Base-by-base conservation (phyloP, 2,329 filamentous ascomycete species). In the Pseudonectria buxi region DNA sequence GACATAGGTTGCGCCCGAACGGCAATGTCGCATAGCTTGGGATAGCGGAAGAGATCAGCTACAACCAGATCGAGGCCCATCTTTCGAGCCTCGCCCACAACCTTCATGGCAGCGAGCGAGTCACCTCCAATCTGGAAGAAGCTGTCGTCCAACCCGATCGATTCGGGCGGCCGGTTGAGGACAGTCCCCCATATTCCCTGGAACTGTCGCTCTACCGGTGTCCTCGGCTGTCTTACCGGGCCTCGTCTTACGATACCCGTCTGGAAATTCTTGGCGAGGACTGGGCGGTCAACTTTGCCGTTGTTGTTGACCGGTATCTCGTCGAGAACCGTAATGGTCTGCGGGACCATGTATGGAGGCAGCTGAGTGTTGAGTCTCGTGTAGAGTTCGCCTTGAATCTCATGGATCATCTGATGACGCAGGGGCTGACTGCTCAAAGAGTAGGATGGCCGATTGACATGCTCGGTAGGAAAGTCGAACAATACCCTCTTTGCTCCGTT, bases 401-500 rank as follows among this genome's bases (percentile, higher is more conserved):
- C 18, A 6, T 27, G 24, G 13, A 10, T 30, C 11, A 35, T 35
- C 14, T 35, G 33, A 11, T 35, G 28, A 15, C 29, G 37, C 22
- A 34, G 14, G 6, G 38, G 38, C 6, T 37, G 15, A 14, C 29
- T 37, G 14, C 15, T 26, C 2, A 40, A 11, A 5, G 25, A 14
- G 7, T 26, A 10, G 4, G 24, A 14, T 10, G 28, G 3, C 4
- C 18, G 18, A 22, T 9, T 5, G 18, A 5, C 5, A 22, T 22
- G 9, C 5, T 50, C 51, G 6, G 31, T 43, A 2, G 50, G 53
- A 29, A 57, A 57, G 4, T 32, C 26, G 39, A 54, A 51, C 10
- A 52, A 2, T 3, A 32, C 34, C 11, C 49, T 37, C 6, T 4
- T 24, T 0, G 27, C 12, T 7, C 12, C 25, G n/a, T 24, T 11